Evolutionary conservation across 1,284 basidiomycete species (phyloP), one percentile per base, ranked within the genome.

Genomic region (Rhodotorula sp.): DNA sequence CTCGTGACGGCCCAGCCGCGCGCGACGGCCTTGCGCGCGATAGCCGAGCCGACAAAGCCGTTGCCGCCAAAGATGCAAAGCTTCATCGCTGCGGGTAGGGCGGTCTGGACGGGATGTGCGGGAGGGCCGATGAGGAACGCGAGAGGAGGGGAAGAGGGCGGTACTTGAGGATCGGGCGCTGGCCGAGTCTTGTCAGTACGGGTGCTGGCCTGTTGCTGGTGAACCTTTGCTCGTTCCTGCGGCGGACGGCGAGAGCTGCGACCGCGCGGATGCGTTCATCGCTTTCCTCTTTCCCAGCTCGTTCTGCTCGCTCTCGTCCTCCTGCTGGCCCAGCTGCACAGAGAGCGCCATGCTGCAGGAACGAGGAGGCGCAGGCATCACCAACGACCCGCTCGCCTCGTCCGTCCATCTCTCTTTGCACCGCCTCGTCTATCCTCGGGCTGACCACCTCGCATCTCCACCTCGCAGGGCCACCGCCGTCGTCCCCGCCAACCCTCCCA

Each of bases 1-100:
- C 91, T 93, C 17, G 90, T 89, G 21, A 98, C 96, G 69, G 90
- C 85, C 84, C 93, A 88, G 1, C 95, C 94, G 67, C 88, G 88
- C 34, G 88, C 85, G 25, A 97, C 84, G 14, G 93, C 95, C 23
- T 89, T 87, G 80, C 88, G 91, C 83, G 93, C 97, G 52, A 98
- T 88, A 10, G 94, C 90, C 41, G 95, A 97, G 68, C 96, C 95
- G 27, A 76, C 75, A 53, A 76, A 72, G 10, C 75, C 75, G 13
- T 60, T 66, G 8, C 75, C 75, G 21, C 75, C 75, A 41, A 76
- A 61, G 23, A 76, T 63, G 62, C 62, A 54, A 21, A 63, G 27
- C 62, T 63, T 63, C 62, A 63, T 63, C 44, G 16, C 19, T 7
- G 42, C 25, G n/a, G 44, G 27, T 21, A 14, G 25, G 21, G 8